These are phyloP conservation scores for Epichloe elymi DNA, from an alignment of 2,329 filamentous ascomycete species.

Conservation along the genomic window DNA sequence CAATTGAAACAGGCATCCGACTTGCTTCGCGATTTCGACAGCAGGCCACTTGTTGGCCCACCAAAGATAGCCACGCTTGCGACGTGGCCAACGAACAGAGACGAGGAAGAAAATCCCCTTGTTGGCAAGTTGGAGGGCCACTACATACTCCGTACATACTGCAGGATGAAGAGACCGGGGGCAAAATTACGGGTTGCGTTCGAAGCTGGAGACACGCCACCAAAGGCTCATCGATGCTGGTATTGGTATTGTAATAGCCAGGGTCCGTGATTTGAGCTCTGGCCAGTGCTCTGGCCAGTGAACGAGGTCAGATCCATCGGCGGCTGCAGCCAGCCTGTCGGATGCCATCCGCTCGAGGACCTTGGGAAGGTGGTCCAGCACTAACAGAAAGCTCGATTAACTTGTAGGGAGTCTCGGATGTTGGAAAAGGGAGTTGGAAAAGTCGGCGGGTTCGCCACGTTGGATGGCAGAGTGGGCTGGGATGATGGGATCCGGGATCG, in stretches of 20 bases:
- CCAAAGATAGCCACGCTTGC: background rate
- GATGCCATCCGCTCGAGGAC: background rate
- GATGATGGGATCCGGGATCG: too few relatives aligned
- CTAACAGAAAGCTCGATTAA: background rate
- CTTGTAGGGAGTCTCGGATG: background rate
- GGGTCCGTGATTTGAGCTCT: background rate
- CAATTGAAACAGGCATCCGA: background rate
- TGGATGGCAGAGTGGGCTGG: too few relatives aligned
- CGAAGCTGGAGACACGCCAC: background rate
- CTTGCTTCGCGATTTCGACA: background rate
- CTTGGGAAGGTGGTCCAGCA: background rate
- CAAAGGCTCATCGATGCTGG: background rate
- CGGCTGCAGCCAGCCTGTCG: background rate
- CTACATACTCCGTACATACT: too few relatives aligned
- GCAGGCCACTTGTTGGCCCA: background rate
- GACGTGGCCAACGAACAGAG: background rate
- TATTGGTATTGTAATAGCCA: background rate
- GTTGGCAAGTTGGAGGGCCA: background rate
- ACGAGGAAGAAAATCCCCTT: too few relatives aligned
- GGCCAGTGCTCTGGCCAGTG: background rate
- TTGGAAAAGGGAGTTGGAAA: too few relatives aligned
- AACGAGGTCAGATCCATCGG: background rate
- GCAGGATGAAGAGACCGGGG: background rate
- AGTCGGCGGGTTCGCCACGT: background rate
- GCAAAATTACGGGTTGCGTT: background rate